Evolutionary conservation across 148 eudicot species (phyloP).

Genomic region (Fallopia convolvulus): DNA sequence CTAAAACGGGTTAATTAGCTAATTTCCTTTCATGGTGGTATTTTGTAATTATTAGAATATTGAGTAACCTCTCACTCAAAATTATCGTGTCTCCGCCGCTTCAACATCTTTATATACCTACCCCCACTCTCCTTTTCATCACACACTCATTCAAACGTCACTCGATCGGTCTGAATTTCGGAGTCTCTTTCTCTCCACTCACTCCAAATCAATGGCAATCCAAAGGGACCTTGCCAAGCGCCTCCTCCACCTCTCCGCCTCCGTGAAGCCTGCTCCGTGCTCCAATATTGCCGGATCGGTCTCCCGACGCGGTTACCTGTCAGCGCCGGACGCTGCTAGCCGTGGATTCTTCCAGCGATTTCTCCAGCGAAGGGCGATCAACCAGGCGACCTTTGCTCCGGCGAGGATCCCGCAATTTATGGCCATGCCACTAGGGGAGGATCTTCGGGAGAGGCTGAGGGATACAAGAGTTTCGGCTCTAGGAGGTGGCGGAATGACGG

Average conservation of each 20-base stretch:
- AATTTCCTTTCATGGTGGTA: neutral
- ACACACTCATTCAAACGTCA: conserved; percentile 8
- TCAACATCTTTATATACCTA: neutral
- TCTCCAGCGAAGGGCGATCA: conserved; percentile 29
- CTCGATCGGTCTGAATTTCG: neutral
- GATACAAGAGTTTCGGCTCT: conserved; percentile 11
- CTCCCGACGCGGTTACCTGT: conserved; percentile 18
- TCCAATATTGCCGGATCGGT: neutral
- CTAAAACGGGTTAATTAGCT: neutral
- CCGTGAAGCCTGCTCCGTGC: neutral
- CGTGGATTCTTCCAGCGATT: conserved; percentile 32
- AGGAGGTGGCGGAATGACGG: conserved; percentile 20
- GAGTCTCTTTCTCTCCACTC: neutral
- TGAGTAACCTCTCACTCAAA: neutral
- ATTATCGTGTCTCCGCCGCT: conserved; percentile 8
- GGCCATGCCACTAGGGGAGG: conserved; percentile 35
- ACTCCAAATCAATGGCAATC: conserved; percentile 35
- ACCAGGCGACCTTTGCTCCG: conserved; percentile 13
- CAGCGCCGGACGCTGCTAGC: conserved; percentile 20
- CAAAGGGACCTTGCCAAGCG: conserved; percentile 36
- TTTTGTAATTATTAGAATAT: neutral
- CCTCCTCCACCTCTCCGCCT: conserved; percentile 10
- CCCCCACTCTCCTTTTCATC: neutral
- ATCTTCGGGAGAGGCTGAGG: conserved; percentile 29
- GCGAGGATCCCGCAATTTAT: conserved; percentile 24